Evolutionary conservation across 2,329 filamentous ascomycete genomes (phyloP).

Genomic region (Rachicladosporium sp.): DNA sequence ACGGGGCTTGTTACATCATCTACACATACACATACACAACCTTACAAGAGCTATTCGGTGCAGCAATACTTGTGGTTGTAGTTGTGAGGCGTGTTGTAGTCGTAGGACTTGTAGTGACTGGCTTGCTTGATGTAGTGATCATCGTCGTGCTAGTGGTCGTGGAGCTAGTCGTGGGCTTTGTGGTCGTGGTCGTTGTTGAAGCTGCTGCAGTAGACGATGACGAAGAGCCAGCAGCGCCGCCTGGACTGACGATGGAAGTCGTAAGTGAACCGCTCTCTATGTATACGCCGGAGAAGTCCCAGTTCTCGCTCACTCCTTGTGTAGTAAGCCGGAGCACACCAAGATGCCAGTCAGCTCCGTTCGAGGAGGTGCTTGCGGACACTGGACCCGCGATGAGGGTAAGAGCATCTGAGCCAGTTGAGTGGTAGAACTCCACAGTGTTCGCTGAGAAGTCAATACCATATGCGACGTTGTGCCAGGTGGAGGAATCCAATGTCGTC

Average conservation of each 20-base stretch:
- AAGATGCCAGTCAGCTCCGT: slow-evolving; percentile 62
- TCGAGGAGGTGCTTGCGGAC: slow-evolving; percentile 43
- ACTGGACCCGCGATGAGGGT: slow-evolving; percentile 49
- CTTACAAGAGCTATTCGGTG: slow-evolving; percentile 4
- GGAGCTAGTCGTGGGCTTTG: background rate
- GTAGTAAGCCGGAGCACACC: slow-evolving; percentile 54
- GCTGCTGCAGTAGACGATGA: slow-evolving; percentile 2
- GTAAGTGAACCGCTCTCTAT: slow-evolving; percentile 46
- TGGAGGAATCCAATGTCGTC: slow-evolving; percentile 45
- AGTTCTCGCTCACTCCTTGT: slow-evolving; percentile 47
- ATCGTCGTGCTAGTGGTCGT: background rate
- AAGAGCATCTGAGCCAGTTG: slow-evolving; percentile 47
- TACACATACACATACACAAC: slow-evolving; percentile 10
- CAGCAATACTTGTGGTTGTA: background rate
- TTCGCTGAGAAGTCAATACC: slow-evolving; percentile 55
- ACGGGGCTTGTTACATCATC: background rate
- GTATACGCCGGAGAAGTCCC: slow-evolving; percentile 61
- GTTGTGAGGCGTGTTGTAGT: background rate
- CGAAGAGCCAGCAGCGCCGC: slow-evolving; percentile 1
- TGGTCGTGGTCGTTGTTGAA: slow-evolving; percentile 2
- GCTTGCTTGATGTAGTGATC: slow-evolving; percentile 1
- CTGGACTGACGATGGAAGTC: slow-evolving; percentile 13
- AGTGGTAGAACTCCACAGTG: slow-evolving; percentile 59
- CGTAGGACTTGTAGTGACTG: background rate
- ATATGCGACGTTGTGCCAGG: slow-evolving; percentile 67